Conservation (phyloP, 495 filamentous ascomycete species). For the Oidiodendron maius region DNA sequence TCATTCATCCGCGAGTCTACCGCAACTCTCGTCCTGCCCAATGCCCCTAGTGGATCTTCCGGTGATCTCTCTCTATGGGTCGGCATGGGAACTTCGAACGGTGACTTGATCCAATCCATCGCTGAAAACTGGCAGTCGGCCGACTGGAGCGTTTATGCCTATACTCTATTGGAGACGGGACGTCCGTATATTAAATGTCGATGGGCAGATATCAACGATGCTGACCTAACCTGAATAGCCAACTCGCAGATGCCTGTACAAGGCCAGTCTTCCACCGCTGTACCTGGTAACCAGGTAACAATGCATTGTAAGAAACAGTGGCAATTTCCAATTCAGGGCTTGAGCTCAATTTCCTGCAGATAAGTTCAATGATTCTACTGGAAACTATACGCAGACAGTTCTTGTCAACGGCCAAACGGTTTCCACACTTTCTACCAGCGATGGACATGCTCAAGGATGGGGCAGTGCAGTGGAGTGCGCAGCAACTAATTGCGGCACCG, state of each 20-base stretch:
- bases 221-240: too few species aligned
- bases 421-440: conserved; percentile 24
- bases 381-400: conserved; percentile 36
- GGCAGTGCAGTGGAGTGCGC: conserved; percentile 38
- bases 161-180: conserved; percentile 17
- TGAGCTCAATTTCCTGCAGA: conserved; percentile 25
- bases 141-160: conserved; percentile 1
- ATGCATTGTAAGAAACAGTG: background rate
- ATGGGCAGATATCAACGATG: too few species aligned
- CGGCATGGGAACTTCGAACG: conserved; percentile 26
- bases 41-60: background rate
- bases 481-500: conserved; percentile 31
- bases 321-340: background rate
- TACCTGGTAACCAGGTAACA: conserved; percentile 24
- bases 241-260: conserved; percentile 26
- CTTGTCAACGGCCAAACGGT: conserved; percentile 30
- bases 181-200: too few species aligned
- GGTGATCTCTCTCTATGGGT: background rate
- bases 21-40: background rate
- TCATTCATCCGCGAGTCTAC: background rate
- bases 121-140: conserved; percentile 26
- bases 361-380: conserved; percentile 32
- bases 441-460: conserved; percentile 27
- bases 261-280: conserved; percentile 20
- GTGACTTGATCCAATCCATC: conserved; percentile 33